phyloP scores from a whole-genome alignment of 805 yeast species.

The Blastobotrys attinorum region DNA sequence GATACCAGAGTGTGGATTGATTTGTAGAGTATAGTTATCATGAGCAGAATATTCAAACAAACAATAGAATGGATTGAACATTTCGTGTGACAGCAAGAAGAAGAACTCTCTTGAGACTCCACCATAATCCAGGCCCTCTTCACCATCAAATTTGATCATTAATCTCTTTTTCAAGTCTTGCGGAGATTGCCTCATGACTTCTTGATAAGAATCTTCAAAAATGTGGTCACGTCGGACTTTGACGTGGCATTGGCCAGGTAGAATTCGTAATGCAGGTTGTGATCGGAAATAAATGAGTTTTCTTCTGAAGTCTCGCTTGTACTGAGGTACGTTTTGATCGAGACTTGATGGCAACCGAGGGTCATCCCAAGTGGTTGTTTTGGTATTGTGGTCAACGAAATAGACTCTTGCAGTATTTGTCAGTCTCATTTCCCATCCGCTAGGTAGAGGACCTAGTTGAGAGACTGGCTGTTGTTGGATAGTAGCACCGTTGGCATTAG shows the following conservation, averaged over 20 bases:
- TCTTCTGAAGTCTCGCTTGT: constrained; percentile 97
- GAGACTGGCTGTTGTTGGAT: constrained; percentile 97
- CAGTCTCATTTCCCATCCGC: constrained; percentile 99
- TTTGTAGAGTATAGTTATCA: constrained; percentile 95
- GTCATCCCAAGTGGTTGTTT: constrained; percentile 99
- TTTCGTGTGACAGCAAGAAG: constrained; percentile 92
- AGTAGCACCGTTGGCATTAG: constrained; percentile 63
- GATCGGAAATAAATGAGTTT: constrained; percentile 96
- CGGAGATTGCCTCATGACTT: constrained; percentile 97
- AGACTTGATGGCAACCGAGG: constrained; percentile 95
- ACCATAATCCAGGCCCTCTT: constrained; percentile 98
- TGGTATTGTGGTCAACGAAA: constrained; percentile 97
- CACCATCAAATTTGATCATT: constrained; percentile 98
- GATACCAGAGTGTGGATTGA: constrained; percentile 93
- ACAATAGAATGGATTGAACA: constrained; percentile 98
- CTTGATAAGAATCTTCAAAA: constrained; percentile 96
- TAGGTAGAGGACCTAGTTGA: constrained; percentile 94
- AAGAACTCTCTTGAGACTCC: constrained; percentile 98
- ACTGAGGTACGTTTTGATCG: constrained; percentile 98
- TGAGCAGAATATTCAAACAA: constrained; percentile 95
- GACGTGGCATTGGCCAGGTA: constrained; percentile 98
- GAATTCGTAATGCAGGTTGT: constrained; percentile 92
- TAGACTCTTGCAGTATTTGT: constrained; percentile 98
- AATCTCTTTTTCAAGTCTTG: constrained; percentile 95
- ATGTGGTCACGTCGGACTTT: constrained; percentile 95